These are phyloP conservation scores for Colletotrichum costaricense DNA, from an alignment of 2,329 filamentous ascomycete species.

Conservation along the genomic window DNA sequence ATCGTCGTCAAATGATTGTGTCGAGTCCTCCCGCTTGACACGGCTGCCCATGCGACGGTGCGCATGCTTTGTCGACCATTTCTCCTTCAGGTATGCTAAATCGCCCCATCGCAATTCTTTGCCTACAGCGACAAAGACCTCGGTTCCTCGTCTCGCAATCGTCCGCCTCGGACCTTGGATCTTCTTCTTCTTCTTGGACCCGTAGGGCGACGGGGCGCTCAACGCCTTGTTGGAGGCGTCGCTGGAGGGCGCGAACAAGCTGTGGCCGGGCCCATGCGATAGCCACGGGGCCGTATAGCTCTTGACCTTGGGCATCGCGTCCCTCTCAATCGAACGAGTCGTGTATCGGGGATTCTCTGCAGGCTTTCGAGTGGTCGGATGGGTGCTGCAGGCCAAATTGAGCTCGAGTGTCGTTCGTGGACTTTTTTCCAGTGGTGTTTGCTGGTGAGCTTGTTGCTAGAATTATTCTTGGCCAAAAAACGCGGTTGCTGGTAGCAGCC, in stretches of 20 bases:
- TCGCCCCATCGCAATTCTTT: conserved; percentile 95
- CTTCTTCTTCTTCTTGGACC: conserved; percentile 55
- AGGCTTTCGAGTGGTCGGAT: not conserved
- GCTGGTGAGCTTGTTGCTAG: not conserved
- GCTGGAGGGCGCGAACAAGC: conserved; percentile 73
- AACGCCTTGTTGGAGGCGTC: conserved; percentile 44
- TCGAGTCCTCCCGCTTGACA: conserved; percentile 62
- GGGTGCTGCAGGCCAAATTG: not conserved
- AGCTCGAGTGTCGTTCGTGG: not conserved
- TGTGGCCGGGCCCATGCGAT: conserved; percentile 79
- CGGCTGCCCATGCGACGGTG: conserved; percentile 47
- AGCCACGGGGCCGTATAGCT: conserved; percentile 91
- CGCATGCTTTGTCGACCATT: conserved; percentile 46
- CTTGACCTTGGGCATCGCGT: conserved; percentile 84
- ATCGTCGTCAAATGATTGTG: conserved; percentile 49
- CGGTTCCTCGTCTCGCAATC: conserved; percentile 84
- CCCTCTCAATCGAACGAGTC: not conserved
- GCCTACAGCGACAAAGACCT: conserved; percentile 89
- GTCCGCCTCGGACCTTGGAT: conserved; percentile 68
- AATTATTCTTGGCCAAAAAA: conserved; percentile 20
- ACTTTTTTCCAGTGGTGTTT: conserved; percentile 2
- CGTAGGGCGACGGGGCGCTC: conserved; percentile 49
- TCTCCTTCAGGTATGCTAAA: conserved; percentile 80
- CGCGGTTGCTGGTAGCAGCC: conserved; percentile 29
- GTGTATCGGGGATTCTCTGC: not conserved